These are phyloP conservation scores for Elsinoe perseae DNA, from an alignment of 2,329 filamentous ascomycete genomes.

Conservation along the genomic window DNA sequence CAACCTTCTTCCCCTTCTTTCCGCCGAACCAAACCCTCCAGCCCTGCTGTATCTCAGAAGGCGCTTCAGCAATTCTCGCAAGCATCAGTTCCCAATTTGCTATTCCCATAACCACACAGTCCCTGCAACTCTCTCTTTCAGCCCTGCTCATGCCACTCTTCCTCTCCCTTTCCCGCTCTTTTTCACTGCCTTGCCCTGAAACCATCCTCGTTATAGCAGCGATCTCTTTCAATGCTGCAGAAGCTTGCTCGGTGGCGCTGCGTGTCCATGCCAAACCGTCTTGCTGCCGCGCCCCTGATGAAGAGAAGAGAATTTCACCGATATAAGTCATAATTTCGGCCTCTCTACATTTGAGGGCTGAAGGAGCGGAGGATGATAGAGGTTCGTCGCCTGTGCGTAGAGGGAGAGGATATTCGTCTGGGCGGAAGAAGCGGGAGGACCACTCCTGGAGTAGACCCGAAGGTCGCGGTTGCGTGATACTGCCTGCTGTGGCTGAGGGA, in stretches of 20 bases:
- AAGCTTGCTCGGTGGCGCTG: conserved; percentile 54
- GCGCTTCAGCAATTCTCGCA: conserved; percentile 45
- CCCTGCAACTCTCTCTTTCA: conserved; percentile 57
- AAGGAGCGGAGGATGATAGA: conserved; percentile 53
- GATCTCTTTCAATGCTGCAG: conserved; percentile 23
- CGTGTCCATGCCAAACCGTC: conserved; percentile 83
- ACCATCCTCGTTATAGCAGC: conserved; percentile 16
- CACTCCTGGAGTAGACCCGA: not conserved
- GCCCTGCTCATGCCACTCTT: conserved; percentile 20
- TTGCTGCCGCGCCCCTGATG: conserved; percentile 41
- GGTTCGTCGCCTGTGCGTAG: conserved; percentile 62
- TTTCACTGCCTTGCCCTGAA: not conserved
- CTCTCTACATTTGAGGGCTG: conserved; percentile 65
- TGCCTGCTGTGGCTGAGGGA: conserved; percentile 1
- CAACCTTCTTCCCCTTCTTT: conserved; percentile 20
- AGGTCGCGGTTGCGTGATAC: not conserved
- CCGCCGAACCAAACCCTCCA: conserved; percentile 24
- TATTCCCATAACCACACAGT: conserved; percentile 69
- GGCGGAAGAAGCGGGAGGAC: conserved; percentile 29
- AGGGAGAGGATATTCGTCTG: conserved; percentile 55
- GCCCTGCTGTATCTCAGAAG: conserved; percentile 21
- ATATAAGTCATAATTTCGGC: conserved; percentile 83
- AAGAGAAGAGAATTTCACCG: conserved; percentile 82
- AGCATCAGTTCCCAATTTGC: conserved; percentile 82
- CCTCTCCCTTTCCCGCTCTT: conserved; percentile 18